Conservation (phyloP, 1,284 basidiomycete genomes). For the Cutaneotrichosporon sp. region DNA sequence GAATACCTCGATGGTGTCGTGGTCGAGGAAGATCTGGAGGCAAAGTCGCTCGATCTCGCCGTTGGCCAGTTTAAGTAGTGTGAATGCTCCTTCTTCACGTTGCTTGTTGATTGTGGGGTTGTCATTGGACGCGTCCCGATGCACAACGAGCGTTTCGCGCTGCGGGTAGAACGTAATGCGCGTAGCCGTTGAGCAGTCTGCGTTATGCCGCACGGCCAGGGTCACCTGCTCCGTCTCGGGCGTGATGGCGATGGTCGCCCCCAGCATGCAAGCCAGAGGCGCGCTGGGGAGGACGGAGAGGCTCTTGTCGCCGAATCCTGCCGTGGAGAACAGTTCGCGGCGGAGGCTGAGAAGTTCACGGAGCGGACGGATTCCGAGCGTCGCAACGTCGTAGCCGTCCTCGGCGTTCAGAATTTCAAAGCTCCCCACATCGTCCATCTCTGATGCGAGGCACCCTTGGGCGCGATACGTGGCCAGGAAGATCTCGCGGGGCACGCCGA, state of each 20-base stretch:
- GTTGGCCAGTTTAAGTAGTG: conserved; percentile 10
- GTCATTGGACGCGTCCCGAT: conserved; percentile 5
- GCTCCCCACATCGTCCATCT: conserved; percentile 4
- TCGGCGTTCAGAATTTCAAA: neutral
- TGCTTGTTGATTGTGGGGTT: conserved; percentile 1
- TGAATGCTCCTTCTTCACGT: conserved; percentile 9
- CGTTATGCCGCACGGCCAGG: conserved; percentile 1
- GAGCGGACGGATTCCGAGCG: conserved; percentile 16
- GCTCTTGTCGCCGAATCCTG: neutral
- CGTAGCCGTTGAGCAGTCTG: conserved; percentile 1
- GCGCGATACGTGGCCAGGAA: conserved; percentile 7
- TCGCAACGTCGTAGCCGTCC: neutral
- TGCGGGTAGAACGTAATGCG: conserved; percentile 8
- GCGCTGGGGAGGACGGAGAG: neutral
- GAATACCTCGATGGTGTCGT: conserved; percentile 37
- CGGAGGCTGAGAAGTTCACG: conserved; percentile 8
- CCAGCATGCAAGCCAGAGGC: conserved; percentile 6
- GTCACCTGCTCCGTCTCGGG: neutral
- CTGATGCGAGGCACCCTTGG: conserved; percentile 2
- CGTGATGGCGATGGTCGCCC: neutral
- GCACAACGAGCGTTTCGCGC: conserved; percentile 1
- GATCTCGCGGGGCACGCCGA: conserved; percentile 23
- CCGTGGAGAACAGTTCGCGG: neutral
- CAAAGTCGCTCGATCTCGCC: conserved; percentile 21
- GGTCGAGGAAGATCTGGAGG: conserved; percentile 34